Percentiles rank a stretch among this genome's conserved stretches.
Evolutionary conservation across 139 green algal genomes (phyloP).

Genomic region (Chlamydomonas sp.): DNA sequence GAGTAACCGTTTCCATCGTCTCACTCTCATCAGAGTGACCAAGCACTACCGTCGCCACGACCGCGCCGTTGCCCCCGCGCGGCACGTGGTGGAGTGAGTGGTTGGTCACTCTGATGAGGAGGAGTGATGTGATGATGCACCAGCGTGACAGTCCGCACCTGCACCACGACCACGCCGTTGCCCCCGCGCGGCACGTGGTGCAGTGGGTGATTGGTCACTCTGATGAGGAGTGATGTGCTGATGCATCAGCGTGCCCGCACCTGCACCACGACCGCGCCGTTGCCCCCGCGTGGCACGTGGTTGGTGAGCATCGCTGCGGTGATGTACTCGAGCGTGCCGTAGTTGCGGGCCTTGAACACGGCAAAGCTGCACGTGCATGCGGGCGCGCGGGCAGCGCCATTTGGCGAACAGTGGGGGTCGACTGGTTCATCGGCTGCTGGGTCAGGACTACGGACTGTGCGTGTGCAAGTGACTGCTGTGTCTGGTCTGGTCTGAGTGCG

Average conservation of each 20-base stretch:
- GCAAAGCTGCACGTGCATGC: too few relatives aligned
- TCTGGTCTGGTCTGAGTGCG: too few relatives aligned
- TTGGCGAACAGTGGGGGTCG: too few relatives aligned
- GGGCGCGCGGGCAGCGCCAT: too few relatives aligned
- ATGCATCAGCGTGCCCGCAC: constrained; percentile 35
- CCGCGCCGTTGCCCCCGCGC: not conserved
- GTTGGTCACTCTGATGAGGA: not conserved
- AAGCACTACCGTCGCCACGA: constrained; percentile 52
- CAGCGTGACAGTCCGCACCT: constrained; percentile 45
- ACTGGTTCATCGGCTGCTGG: too few relatives aligned
- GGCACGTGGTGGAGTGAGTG: not conserved
- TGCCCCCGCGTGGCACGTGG: constrained; percentile 33
- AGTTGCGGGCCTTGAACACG: too few relatives aligned
- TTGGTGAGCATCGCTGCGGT: constrained; percentile 50
- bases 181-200: not conserved
- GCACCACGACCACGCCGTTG: constrained; percentile 35
- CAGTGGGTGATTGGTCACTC: not conserved
- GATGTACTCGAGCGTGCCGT: constrained; percentile 53
- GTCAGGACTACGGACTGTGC: too few relatives aligned
- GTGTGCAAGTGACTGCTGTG: too few relatives aligned
- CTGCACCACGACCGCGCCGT: constrained; percentile 33
- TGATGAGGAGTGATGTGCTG: not conserved
- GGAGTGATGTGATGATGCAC: not conserved
- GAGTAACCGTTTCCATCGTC: too few relatives aligned
- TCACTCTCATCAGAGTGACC: too few relatives aligned